A percentile compares a stretch with the other conserved stretches of the same genome.
Conservation (phyloP, 768 basidiomycete genomes). For the Serendipita sp. region DNA sequence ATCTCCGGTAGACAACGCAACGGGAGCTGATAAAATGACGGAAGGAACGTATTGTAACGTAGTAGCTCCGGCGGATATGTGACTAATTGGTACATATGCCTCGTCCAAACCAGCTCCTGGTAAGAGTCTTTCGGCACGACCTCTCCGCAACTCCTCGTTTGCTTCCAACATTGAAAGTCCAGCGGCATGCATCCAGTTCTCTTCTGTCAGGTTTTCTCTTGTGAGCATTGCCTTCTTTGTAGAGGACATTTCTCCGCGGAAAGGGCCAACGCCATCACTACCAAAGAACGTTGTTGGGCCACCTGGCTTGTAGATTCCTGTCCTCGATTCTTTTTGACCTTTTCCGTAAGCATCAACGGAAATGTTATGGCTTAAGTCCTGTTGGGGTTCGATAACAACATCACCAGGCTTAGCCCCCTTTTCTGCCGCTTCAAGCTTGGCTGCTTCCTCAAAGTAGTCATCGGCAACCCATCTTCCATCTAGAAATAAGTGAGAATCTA, state of each 20-base stretch:
- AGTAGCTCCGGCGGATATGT: slow-evolving; percentile 30
- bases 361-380: slow-evolving; percentile 14
- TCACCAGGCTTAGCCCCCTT: slow-evolving; percentile 73
- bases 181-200: slow-evolving; percentile 85
- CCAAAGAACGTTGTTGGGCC: slow-evolving; percentile 91
- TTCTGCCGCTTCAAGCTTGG: slow-evolving; percentile 56
- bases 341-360: slow-evolving; percentile 23
- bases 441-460: slow-evolving; percentile 89
- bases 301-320: slow-evolving; percentile 65
- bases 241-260: slow-evolving; percentile 69
- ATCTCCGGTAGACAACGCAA: slow-evolving; percentile 12
- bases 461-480: slow-evolving; percentile 88
- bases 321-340: slow-evolving; percentile 18
- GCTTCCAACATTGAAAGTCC: slow-evolving; percentile 48
- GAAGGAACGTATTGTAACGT: slow-evolving; percentile 18
- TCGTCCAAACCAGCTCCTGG: slow-evolving; percentile 12
- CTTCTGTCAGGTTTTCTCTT: slow-evolving; percentile 65
- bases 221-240: slow-evolving; percentile 65
- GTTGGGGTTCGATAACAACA: slow-evolving; percentile 59
- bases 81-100: slow-evolving; percentile 11
- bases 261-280: slow-evolving; percentile 67
- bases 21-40: not conserved
- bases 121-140: slow-evolving; percentile 14
- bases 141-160: slow-evolving; percentile 23
- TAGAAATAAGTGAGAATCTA: slow-evolving; percentile 17